Base-by-base conservation (phyloP, 768 basidiomycete species). In the Lactarius quietus region DNA sequence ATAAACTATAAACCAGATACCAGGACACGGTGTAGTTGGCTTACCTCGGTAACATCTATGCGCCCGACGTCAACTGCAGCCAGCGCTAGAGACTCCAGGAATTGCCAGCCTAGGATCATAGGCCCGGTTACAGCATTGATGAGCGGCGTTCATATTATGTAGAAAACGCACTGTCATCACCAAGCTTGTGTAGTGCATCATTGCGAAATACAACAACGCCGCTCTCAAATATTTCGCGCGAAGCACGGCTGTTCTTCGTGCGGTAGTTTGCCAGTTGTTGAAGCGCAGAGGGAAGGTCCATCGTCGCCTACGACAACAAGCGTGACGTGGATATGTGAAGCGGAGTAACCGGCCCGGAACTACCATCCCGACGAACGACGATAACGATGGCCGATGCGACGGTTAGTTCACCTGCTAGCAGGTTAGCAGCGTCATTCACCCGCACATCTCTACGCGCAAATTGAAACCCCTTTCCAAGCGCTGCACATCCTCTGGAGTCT, bases 11-110 rank as follows among this genome's bases (percentile, higher is more conserved):
- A 35, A 14, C 18, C 35, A 28, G 35, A 35, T 23, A 53, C 39
- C 31, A 33, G 12, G 6, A 52, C 28, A 12, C 17, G 39, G 17
- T 15, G 18, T 38, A 15, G 26, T 79, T 84, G 66, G 61, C 68
- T 55, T 75, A 93, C 93, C 74, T 92, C 85, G 29, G 93, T 89
- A 35, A 92, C 77, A 57, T 90, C 86, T 28, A 86, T 65, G 59
- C 86, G 79, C 31, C 89, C 90, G 9, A 88, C 77, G 69, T 95
- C 92, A 57, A 93, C 77, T 4, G 92, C 82, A 4, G 94, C 90
- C 55, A 92, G 74, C 3, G 86, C 82, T 3, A 94, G 79, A 70
- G 94, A 91, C 71, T 96, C 94, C 8, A 92, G 75, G 66, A 91
- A 87, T 12, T 82, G 81, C 92, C 91, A 94, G 35, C 81, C 93